A percentile compares a stretch with the other conserved stretches of the same genome.
Evolutionary conservation across 495 filamentous ascomycete species (phyloP).

Genomic region (Penicillium mononematosum): DNA sequence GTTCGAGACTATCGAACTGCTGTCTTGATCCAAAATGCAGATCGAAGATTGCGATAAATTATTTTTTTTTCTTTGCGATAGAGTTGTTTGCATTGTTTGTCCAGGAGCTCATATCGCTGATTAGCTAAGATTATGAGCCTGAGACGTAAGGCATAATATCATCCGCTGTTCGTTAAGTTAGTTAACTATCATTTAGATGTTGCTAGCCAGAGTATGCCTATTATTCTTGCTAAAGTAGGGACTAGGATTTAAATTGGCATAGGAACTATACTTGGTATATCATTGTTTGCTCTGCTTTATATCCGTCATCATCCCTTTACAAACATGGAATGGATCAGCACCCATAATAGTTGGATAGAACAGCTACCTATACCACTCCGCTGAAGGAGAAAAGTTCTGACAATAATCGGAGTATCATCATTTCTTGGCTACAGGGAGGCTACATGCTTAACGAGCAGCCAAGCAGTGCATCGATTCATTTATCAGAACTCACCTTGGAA

Average conservation of each 20-base stretch:
- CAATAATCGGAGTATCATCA: neutral
- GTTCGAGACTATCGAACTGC: slow-evolving; percentile 10
- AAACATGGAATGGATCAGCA: too few relatives aligned
- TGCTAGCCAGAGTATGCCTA: too few relatives aligned
- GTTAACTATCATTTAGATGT: too few relatives aligned
- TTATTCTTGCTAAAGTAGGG: too few relatives aligned
- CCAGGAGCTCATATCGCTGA: slow-evolving; percentile 1
- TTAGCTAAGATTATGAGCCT: neutral
- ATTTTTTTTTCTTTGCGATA: slow-evolving; percentile 37
- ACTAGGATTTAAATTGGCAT: too few relatives aligned
- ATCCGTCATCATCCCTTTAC: too few relatives aligned
- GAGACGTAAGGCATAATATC: neutral
- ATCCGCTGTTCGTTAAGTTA: too few relatives aligned
- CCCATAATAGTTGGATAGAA: too few relatives aligned
- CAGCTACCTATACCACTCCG: too few relatives aligned
- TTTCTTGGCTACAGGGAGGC: neutral
- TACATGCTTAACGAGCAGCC: neutral
- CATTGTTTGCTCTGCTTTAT: too few relatives aligned
- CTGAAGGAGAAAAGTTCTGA: neutral
- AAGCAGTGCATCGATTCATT: neutral
- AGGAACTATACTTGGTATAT: too few relatives aligned
- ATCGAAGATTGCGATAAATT: slow-evolving; percentile 32
- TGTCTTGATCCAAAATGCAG: slow-evolving; percentile 12
- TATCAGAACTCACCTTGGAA: neutral
- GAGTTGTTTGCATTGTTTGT: slow-evolving; percentile 42